Evolutionary conservation across 2,329 filamentous ascomycete species (phyloP).

Genomic region (Fusarium mexicanum): DNA sequence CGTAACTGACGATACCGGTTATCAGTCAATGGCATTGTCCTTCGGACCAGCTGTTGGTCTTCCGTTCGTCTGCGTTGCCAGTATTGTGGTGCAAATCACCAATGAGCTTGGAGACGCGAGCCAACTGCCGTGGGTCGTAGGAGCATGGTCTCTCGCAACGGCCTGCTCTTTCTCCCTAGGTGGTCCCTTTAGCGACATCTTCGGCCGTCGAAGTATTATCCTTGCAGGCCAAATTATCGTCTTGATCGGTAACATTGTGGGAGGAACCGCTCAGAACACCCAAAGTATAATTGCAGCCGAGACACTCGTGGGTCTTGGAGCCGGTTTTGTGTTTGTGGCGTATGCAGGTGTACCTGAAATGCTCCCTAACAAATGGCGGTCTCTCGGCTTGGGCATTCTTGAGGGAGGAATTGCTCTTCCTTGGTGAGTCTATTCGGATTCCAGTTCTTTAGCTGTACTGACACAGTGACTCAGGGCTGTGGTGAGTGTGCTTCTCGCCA

Average conservation of each 20-base stretch:
- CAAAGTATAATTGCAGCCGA: slow-evolving; percentile 6
- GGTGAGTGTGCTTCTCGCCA: neutral
- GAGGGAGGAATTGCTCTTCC: slow-evolving; percentile 14
- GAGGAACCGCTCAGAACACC: slow-evolving; percentile 2
- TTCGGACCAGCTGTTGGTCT: slow-evolving; percentile 10
- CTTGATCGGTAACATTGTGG: slow-evolving; percentile 11
- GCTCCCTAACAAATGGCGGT: slow-evolving; percentile 22
- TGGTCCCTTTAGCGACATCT: slow-evolving; percentile 11
- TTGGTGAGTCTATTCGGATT: neutral
- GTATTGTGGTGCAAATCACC: slow-evolving; percentile 10
- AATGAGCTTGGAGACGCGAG: neutral
- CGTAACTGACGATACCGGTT: neutral
- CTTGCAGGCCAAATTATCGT: slow-evolving; percentile 3
- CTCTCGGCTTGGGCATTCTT: slow-evolving; percentile 6
- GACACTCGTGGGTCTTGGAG: neutral
- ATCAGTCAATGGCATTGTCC: slow-evolving; percentile 14
- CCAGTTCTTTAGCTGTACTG: fast-evolving
- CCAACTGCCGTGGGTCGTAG: slow-evolving; percentile 10
- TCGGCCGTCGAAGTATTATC: slow-evolving; percentile 7
- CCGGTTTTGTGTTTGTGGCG: slow-evolving; percentile 14
- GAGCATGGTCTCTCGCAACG: slow-evolving; percentile 6
- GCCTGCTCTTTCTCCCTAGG: slow-evolving; percentile 23
- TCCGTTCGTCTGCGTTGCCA: neutral
- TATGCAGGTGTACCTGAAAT: slow-evolving; percentile 23
- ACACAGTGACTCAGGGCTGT: neutral